phyloP scores from a whole-genome alignment of 2,329 filamentous ascomycete species.

The Arthrobotrys iridis region DNA sequence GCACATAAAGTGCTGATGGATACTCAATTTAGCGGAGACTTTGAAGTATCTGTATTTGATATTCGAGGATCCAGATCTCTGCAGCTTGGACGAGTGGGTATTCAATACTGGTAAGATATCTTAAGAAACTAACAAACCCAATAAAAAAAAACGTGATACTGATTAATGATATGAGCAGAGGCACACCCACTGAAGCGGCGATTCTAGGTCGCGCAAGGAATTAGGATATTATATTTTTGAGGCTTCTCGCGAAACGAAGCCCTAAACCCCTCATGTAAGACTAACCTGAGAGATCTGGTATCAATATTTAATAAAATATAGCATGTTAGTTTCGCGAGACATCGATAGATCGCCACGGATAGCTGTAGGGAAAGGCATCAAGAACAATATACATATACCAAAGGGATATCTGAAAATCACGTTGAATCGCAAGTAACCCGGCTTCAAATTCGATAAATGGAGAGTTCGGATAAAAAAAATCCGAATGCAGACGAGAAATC shows the following conservation, averaged over 20 bases:
- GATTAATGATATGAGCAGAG: slow-evolving; percentile 20
- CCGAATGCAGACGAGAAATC: background rate
- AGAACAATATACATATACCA: no score
- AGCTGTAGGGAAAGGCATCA: no score
- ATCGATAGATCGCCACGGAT: no score
- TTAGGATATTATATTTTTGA: background rate
- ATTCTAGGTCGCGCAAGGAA: background rate
- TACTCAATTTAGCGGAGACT: slow-evolving; percentile 61
- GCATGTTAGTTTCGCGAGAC: no score
- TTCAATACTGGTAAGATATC: slow-evolving; percentile 63
- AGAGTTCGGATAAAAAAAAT: no score
- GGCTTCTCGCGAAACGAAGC: background rate
- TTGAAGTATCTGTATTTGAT: slow-evolving; percentile 85
- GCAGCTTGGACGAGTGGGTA: slow-evolving; percentile 86
- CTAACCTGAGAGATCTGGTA: no score
- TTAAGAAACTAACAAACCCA: slow-evolving; percentile 10
- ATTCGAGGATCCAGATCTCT: slow-evolving; percentile 82
- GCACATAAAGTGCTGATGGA: background rate
- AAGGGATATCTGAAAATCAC: no score
- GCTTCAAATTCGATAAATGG: no score
- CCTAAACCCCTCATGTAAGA: no score
- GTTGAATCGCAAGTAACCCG: no score
- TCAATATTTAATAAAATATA: no score
- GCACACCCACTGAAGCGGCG: slow-evolving; percentile 46
- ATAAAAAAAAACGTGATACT: background rate